phyloP scores from a whole-genome alignment of 2,329 filamentous ascomycete species.

The Trichophyton simii region DNA sequence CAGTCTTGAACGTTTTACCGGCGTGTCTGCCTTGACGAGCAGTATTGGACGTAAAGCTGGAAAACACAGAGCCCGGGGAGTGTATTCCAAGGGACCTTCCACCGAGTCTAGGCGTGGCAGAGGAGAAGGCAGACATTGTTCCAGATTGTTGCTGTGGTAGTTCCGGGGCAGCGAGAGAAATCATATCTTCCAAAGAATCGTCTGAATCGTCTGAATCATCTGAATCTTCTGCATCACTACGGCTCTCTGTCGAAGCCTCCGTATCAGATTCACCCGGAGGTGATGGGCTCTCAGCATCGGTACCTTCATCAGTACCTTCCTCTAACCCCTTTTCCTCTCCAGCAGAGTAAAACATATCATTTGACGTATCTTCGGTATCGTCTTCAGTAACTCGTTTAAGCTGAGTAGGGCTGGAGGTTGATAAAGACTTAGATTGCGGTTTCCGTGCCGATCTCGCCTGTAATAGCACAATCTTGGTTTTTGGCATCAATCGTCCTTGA shows the following conservation, averaged over 20 bases:
- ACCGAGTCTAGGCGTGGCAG: constrained; percentile 66
- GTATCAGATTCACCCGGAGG: constrained; percentile 52
- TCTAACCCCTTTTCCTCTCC: constrained; percentile 56
- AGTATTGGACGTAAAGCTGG: constrained; percentile 74
- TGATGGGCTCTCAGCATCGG: constrained; percentile 42
- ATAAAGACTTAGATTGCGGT: constrained; percentile 22
- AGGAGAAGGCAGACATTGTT: constrained; percentile 64
- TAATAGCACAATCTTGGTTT: constrained; percentile 69
- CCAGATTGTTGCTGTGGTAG: constrained; percentile 67
- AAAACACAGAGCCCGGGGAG: constrained; percentile 81
- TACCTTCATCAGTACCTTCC: constrained; percentile 31
- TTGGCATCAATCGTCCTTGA: constrained; percentile 65
- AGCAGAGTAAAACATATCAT: constrained; percentile 85
- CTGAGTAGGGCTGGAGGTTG: constrained; percentile 38
- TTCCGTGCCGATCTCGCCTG: constrained; percentile 36
- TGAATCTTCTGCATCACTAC: constrained; percentile 82
- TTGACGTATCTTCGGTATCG: constrained; percentile 67
- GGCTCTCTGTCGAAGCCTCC: constrained; percentile 34
- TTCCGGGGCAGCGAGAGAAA: constrained; percentile 69
- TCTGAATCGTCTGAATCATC: constrained; percentile 66
- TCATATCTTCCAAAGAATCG: constrained; percentile 86
- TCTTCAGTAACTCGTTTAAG: constrained; percentile 49
- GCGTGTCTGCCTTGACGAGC: constrained; percentile 58
- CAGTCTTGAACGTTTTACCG: constrained; percentile 72
- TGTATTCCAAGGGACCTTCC: constrained; percentile 58